A percentile compares a stretch with the other conserved stretches of the same genome.
Conservation (phyloP, 257 asterid species). For the Gynochthodes officinalis region DNA sequence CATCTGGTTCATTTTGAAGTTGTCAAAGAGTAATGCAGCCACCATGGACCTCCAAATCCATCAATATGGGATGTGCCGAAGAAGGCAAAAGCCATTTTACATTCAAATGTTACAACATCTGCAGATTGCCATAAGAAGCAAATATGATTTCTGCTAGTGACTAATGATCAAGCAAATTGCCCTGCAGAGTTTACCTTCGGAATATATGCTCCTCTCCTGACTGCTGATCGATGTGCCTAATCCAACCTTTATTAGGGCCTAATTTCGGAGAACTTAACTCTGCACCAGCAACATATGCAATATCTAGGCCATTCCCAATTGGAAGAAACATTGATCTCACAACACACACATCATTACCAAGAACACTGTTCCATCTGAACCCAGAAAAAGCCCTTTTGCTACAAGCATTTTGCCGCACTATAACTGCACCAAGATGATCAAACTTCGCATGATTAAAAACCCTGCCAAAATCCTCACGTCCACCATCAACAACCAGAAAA, state of each 20-base stretch:
- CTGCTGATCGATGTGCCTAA: constrained; percentile 24
- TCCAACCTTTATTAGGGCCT: constrained; percentile 19
- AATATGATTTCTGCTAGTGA: too few relatives aligned
- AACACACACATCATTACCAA: constrained; percentile 9
- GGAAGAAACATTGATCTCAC: constrained; percentile 33
- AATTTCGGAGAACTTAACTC: background rate
- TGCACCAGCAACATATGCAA: constrained; percentile 27
- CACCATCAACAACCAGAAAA: constrained; percentile 32
- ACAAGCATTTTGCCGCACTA: constrained; percentile 18
- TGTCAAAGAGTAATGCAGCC: too few relatives aligned
- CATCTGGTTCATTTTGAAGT: too few relatives aligned
- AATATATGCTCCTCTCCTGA: constrained; percentile 37
- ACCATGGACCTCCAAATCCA: too few relatives aligned
- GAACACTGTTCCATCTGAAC: constrained; percentile 24
- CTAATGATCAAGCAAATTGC: background rate
- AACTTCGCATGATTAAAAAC: constrained; percentile 24
- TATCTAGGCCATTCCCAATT: constrained; percentile 29
- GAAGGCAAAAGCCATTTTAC: too few relatives aligned
- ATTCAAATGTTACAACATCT: too few relatives aligned
- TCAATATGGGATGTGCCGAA: too few relatives aligned
- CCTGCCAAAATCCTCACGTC: constrained; percentile 16
- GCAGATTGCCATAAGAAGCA: too few relatives aligned
- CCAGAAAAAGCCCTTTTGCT: background rate
- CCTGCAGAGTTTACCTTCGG: constrained; percentile 18
- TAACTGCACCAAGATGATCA: constrained; percentile 31